Evolutionary conservation across 1,139 yeast species (phyloP), one percentile per base, ranked within the genome.

Genomic region (Candida gigantensis): DNA sequence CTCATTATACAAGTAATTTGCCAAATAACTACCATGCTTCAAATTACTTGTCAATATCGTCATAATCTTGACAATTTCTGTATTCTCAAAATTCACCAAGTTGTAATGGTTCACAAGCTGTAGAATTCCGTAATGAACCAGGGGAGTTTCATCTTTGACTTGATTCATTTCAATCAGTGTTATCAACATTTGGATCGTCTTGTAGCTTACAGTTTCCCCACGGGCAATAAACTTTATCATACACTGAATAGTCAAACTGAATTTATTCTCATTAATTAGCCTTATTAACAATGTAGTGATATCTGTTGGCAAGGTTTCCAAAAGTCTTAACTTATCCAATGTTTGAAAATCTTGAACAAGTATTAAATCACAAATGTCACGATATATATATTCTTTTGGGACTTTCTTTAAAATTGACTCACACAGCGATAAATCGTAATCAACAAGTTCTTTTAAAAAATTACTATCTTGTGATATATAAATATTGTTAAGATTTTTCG

Each of bases 21-120:
- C 42, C 35, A 35, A 44, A 30, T 36, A 41, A 16, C 33, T 33
- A 3, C 43, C 45, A 21, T 36, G 34, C n/a, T 19, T 18, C 5
- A 30, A 23, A 6, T 23, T 23, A 6, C 38, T 29, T 13, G 37
- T 32, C 12, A 43, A 23, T 27, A 25, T 43, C 16, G n/a, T 20
- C n/a, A 42, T 10, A 13, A 33, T 21, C 9, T 27, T 18, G 8
- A 19, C 24, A 13, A 42, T 14, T 17, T 39, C 40, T 2, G 19
- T 10, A 2, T 11, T 11, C 4, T 29, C 28, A 4, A 37, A 11
- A 7, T 35, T 17, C 11, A 31, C n/a, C 6, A 34, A 32, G 7
- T 23, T n/a, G 24, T 10, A 16, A n/a, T 17, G 29, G 8, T 35
- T 28, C 2, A 36, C 15, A 11, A 44, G 5, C 24, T 42, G 46